phyloP scores from a whole-genome alignment of 2,329 filamentous ascomycete genomes.

The Lachnellula suecica region DNA sequence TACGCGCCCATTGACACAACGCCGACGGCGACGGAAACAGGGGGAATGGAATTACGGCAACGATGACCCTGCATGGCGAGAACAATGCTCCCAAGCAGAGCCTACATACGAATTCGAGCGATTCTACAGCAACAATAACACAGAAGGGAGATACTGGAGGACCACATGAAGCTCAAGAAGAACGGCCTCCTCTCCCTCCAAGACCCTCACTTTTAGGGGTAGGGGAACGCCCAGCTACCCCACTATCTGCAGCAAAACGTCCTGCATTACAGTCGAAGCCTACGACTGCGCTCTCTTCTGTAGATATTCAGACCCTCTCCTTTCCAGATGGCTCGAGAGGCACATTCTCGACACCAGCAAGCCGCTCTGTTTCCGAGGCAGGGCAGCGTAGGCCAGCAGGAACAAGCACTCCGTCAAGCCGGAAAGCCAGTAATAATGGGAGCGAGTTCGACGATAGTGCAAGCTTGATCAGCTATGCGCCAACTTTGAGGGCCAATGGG shows the following conservation, averaged over 20 bases:
- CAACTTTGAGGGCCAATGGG: slow-evolving; percentile 51
- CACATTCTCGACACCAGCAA: slow-evolving; percentile 51
- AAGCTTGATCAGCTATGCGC: slow-evolving; percentile 49
- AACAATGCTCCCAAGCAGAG: slow-evolving; percentile 12
- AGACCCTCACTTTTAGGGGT: slow-evolving; percentile 37
- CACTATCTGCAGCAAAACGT: slow-evolving; percentile 29
- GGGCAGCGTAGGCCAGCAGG: slow-evolving; percentile 22
- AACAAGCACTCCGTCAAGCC: slow-evolving; percentile 24
- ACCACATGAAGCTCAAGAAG: slow-evolving; percentile 31
- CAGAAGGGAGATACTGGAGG: slow-evolving; percentile 2
- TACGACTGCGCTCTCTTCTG: slow-evolving; percentile 80
- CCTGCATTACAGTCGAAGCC: slow-evolving; percentile 57
- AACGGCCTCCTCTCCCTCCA: slow-evolving; percentile 45
- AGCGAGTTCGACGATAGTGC: slow-evolving; percentile 50
- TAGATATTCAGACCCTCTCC: slow-evolving; percentile 76
- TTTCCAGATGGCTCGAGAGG: slow-evolving; percentile 69
- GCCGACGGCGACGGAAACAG: slow-evolving; percentile 17
- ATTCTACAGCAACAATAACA: neutral
- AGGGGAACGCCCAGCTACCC: slow-evolving; percentile 14
- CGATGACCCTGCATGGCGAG: slow-evolving; percentile 23
- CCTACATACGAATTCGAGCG: neutral
- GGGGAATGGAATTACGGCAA: slow-evolving; percentile 21
- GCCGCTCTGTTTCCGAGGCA: slow-evolving; percentile 30
- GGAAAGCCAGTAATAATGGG: slow-evolving; percentile 35
- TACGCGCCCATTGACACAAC: slow-evolving; percentile 12